Conservation (phyloP, 2,329 filamentous ascomycete species). For the Arthrobotrys pseudoclavata region DNA sequence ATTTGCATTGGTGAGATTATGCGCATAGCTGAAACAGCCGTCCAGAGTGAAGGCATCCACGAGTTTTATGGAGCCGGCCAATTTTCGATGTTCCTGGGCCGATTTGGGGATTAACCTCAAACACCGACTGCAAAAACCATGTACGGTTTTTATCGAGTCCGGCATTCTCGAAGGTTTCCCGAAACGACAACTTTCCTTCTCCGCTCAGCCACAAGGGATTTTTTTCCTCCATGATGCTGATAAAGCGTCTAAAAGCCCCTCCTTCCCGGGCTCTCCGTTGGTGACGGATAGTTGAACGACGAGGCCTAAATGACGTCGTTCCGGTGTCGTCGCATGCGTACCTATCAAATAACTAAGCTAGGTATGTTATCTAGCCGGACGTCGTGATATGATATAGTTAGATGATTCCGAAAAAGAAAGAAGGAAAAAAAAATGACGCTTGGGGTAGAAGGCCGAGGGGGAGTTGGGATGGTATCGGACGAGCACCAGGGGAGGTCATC, state of each 20-base stretch:
- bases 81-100: constrained; percentile 38
- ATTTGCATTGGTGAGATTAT: constrained; percentile 39
- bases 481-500: not conserved
- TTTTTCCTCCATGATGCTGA: not conserved
- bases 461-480: constrained; percentile 13
- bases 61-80: constrained; percentile 24
- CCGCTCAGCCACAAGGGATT: constrained; percentile 26
- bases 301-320: constrained; percentile 9
- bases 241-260: constrained; percentile 1
- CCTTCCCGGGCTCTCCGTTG: not conserved
- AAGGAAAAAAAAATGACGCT: not conserved
- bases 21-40: constrained; percentile 55
- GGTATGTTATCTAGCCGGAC: not conserved
- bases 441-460: not conserved
- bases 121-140: constrained; percentile 31
- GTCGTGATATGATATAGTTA: not conserved
- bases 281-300: not conserved
- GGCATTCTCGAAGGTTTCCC: constrained; percentile 51
- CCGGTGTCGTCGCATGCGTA: constrained; percentile 9
- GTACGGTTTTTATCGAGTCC: not conserved
- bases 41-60: constrained; percentile 37
- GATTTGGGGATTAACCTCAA: constrained; percentile 45
- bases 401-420: not conserved
- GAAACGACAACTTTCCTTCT: constrained; percentile 25
- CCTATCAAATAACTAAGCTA: not conserved